A percentile compares a stretch with the other conserved stretches of the same genome.
phyloP scores from a whole-genome alignment of 768 basidiomycete genomes.

The Amylocystis lapponica region DNA sequence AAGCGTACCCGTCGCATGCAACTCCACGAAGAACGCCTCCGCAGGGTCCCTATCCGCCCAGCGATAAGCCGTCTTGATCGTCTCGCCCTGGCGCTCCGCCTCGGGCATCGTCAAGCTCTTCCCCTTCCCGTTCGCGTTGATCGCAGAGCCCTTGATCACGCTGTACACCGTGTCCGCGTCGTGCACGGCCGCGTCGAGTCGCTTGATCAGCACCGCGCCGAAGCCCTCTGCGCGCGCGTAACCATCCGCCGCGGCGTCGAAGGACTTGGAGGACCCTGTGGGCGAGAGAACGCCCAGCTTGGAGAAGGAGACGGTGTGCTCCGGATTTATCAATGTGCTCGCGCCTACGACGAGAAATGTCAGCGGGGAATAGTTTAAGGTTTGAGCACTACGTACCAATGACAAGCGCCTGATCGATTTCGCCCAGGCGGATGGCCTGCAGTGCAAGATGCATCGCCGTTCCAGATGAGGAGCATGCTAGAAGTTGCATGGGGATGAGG shows the following conservation, averaged over 20 bases:
- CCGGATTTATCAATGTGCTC: conserved; percentile 24
- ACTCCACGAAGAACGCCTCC: conserved; percentile 21
- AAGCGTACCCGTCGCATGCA: conserved; percentile 21
- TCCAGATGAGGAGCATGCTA: conserved; percentile 30
- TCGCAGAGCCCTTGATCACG: conserved; percentile 25
- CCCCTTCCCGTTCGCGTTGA: conserved; percentile 29
- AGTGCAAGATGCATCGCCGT: conserved; percentile 45
- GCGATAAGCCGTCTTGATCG: conserved; percentile 28
- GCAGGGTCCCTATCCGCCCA: conserved; percentile 23
- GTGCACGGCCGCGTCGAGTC: conserved; percentile 23
- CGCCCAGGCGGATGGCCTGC: conserved; percentile 36
- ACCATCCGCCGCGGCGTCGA: conserved; percentile 37
- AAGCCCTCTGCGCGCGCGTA: conserved; percentile 14
- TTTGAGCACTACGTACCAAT: conserved; percentile 33
- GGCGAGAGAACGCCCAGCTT: conserved; percentile 31
- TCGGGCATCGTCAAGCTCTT: conserved; percentile 30
- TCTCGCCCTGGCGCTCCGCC: conserved; percentile 27
- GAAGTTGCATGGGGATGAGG: no score
- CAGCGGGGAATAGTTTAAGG: no score
- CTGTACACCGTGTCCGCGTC: conserved; percentile 29
- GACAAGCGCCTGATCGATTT: conserved; percentile 42
- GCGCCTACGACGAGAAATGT: no score
- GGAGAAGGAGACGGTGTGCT: conserved; percentile 25
- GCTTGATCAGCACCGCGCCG: conserved; percentile 29
- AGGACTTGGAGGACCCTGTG: conserved; percentile 36